A percentile compares a stretch with the other conserved stretches of the same genome.
Conservation (phyloP, 2,329 filamentous ascomycete species). For the Hypoxylon sp. region DNA sequence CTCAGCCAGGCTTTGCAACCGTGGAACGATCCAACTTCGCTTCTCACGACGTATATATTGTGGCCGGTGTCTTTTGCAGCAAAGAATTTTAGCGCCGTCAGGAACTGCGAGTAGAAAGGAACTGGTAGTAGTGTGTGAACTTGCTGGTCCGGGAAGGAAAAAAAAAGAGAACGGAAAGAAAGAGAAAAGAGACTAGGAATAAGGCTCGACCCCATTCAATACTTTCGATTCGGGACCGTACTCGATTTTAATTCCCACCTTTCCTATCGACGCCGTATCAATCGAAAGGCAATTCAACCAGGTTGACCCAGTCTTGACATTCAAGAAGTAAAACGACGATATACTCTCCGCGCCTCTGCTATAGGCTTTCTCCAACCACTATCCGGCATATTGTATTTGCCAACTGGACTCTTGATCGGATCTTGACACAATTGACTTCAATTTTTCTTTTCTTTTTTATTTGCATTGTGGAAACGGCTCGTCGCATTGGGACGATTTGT, state of each 20-base stretch:
- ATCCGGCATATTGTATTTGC: slow-evolving; percentile 32
- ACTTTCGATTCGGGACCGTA: slow-evolving; percentile 35
- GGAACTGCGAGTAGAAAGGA: slow-evolving; percentile 49
- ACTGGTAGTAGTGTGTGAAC: slow-evolving; percentile 12
- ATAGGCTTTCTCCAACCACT: slow-evolving; percentile 47
- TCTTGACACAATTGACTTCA: slow-evolving; percentile 37
- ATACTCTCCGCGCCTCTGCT: slow-evolving; percentile 30
- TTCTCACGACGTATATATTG: slow-evolving; percentile 47
- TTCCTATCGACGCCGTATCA: slow-evolving; percentile 16
- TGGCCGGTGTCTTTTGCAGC: slow-evolving; percentile 39
- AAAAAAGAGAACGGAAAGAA: slow-evolving; percentile 23
- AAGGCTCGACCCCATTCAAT: slow-evolving; percentile 11
- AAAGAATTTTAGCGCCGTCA: slow-evolving; percentile 46
- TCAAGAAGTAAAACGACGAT: slow-evolving; percentile 32
- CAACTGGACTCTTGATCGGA: slow-evolving; percentile 38
- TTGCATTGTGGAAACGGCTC: slow-evolving; percentile 12
- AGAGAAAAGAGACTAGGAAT: slow-evolving; percentile 9
- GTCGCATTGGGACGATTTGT: neutral
- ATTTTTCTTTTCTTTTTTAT: slow-evolving; percentile 17
- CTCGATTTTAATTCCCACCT: slow-evolving; percentile 29
- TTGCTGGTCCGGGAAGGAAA: slow-evolving; percentile 24
- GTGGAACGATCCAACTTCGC: slow-evolving; percentile 49
- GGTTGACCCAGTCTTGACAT: slow-evolving; percentile 11
- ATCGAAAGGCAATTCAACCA: slow-evolving; percentile 19
- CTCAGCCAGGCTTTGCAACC: slow-evolving; percentile 47